Evolutionary conservation across 805 yeast genomes (phyloP).

Genomic region (Suhomyces kilbournensis): DNA sequence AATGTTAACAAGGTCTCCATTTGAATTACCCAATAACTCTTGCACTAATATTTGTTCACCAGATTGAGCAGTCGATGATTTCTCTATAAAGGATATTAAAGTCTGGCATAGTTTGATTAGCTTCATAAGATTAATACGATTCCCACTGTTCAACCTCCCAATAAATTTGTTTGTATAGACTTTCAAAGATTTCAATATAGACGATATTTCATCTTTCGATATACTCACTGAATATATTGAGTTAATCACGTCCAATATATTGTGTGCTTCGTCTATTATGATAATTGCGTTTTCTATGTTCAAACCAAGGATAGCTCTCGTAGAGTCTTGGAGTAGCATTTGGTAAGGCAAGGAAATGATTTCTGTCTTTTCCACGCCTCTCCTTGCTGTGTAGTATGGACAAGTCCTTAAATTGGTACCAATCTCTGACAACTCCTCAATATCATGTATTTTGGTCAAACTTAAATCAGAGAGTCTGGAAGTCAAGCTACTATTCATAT

Average conservation of each 20-base stretch:
- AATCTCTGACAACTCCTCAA: slow-evolving; percentile 67
- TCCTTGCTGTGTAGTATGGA: slow-evolving; percentile 77
- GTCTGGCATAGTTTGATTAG: slow-evolving; percentile 54
- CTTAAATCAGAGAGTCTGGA: slow-evolving; percentile 51
- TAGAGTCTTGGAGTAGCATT: slow-evolving; percentile 56
- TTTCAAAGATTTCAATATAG: slow-evolving; percentile 48
- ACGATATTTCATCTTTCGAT: slow-evolving; percentile 45
- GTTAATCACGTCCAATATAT: slow-evolving; percentile 72
- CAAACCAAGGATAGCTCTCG: slow-evolving; percentile 59
- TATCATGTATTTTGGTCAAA: slow-evolving; percentile 61
- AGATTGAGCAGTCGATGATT: slow-evolving; percentile 31
- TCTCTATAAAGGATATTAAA: slow-evolving; percentile 46
- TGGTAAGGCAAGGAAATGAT: slow-evolving; percentile 86
- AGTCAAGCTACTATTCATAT: slow-evolving; percentile 25
- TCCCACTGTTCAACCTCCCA: slow-evolving; percentile 64
- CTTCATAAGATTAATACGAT: slow-evolving; percentile 66
- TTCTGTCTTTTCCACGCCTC: slow-evolving; percentile 58
- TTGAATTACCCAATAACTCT: slow-evolving; percentile 55
- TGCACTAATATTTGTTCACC: slow-evolving; percentile 54
- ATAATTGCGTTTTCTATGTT: slow-evolving; percentile 63
- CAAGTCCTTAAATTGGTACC: slow-evolving; percentile 63
- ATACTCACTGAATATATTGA: slow-evolving; percentile 64
- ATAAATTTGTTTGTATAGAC: slow-evolving; percentile 59
- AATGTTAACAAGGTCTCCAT: slow-evolving; percentile 71
- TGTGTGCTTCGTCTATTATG: slow-evolving; percentile 91